Conservation (phyloP, 2,329 filamentous ascomycete species). For the Orbilia quercus region DNA sequence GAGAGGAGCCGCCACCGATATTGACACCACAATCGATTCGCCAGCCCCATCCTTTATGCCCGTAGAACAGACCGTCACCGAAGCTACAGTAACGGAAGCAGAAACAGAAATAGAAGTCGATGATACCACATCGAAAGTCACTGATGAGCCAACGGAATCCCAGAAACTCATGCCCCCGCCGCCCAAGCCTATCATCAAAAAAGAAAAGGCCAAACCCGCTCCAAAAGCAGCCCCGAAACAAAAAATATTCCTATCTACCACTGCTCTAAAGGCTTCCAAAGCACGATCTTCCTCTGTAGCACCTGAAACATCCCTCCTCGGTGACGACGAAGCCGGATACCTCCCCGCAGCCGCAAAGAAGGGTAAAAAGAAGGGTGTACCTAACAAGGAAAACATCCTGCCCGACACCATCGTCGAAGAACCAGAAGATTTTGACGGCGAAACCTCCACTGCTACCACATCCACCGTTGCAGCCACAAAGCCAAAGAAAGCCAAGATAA, state of each 20-base stretch:
- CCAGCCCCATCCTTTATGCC: conserved; percentile 27
- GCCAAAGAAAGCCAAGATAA: conserved; percentile 70
- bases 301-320: conserved; percentile 58
- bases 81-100: conserved; percentile 45
- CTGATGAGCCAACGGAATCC: conserved; percentile 55
- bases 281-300: conserved; percentile 59
- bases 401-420: conserved; percentile 42
- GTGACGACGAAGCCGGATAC: conserved; percentile 63
- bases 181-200: conserved; percentile 37
- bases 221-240: conserved; percentile 64
- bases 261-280: conserved; percentile 67
- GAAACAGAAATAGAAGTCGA: conserved; percentile 52
- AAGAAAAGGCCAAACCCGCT: conserved; percentile 55
- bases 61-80: conserved; percentile 18
- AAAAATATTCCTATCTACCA: conserved; percentile 66
- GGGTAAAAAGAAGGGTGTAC: conserved; percentile 38
- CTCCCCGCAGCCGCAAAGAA: conserved; percentile 59
- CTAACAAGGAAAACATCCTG: conserved; percentile 60
- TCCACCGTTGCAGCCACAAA: conserved; percentile 60
- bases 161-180: conserved; percentile 58
- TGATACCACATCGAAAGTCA: conserved; percentile 43
- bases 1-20: conserved; percentile 18
- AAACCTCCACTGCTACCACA: conserved; percentile 39
- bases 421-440: conserved; percentile 33
- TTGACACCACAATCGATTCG: conserved; percentile 30